Conservation (phyloP, 2,329 filamentous ascomycete species). For the Alternaria sp. region DNA sequence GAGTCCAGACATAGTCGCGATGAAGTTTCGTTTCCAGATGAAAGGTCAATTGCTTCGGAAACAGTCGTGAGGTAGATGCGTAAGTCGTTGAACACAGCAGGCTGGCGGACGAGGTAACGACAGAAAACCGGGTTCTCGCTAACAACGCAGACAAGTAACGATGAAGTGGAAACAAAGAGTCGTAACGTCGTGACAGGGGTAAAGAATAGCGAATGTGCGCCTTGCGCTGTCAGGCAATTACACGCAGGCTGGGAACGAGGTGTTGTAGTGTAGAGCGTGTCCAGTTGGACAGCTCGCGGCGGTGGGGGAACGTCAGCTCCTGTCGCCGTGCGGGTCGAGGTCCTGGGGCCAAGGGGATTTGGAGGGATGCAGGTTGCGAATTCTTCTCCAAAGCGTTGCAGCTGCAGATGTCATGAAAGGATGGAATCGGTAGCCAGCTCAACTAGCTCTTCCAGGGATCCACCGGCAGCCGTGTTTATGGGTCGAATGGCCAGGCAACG, state of each 20-base stretch:
- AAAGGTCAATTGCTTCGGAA: neutral
- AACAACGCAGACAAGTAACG: slow-evolving; percentile 23
- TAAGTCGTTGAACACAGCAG: slow-evolving; percentile 16
- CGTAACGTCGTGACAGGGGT: slow-evolving; percentile 47
- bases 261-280: slow-evolving; percentile 39
- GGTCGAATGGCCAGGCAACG: slow-evolving; percentile 37
- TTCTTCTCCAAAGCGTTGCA: slow-evolving; percentile 8
- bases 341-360: slow-evolving; percentile 15
- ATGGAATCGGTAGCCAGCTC: slow-evolving; percentile 35
- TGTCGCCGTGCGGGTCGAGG: slow-evolving; percentile 32
- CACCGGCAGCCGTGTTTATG: slow-evolving; percentile 31
- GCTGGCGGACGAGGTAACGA: slow-evolving; percentile 16
- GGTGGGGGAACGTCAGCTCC: slow-evolving; percentile 36
- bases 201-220: slow-evolving; percentile 23
- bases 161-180: slow-evolving; percentile 25
- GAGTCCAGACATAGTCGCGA: slow-evolving; percentile 54
- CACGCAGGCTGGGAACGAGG: slow-evolving; percentile 30
- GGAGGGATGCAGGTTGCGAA: slow-evolving; percentile 11
- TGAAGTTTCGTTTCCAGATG: slow-evolving; percentile 2
- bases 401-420: slow-evolving; percentile 28
- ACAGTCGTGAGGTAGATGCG: slow-evolving; percentile 20
- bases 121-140: slow-evolving; percentile 16
- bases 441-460: slow-evolving; percentile 33
- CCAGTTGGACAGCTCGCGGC: slow-evolving; percentile 45
- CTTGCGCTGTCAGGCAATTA: slow-evolving; percentile 31